Base-by-base conservation (phyloP, 2,329 filamentous ascomycete genomes). In the Cryphonectria parasitica region DNA sequence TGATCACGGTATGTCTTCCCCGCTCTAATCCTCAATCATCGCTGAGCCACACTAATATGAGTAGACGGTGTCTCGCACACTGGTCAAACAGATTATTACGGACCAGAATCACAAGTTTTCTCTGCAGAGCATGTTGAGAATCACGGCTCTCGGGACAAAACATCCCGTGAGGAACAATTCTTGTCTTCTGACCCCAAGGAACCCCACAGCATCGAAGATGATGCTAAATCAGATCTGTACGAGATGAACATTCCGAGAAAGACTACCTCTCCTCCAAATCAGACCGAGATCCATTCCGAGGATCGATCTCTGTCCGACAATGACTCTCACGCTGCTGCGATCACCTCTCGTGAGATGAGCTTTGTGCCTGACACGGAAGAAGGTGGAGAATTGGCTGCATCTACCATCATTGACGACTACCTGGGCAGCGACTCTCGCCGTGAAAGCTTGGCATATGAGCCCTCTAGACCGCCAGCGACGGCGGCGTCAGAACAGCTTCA, bases 241-340 rank as follows among this genome's bases (percentile, higher is more conserved):
- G 63, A 64, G 41, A 64, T 52, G 63, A 64, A 64, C 17, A 64
- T 52, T 17, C 25, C 63, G 1, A 64, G 10, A 52, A 52, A 34
- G 63, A 3, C 25, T 31, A 15, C 11, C 13, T 52, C 41, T 31
- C 25, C 43, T 19, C n/a, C 25, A 31, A 43, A 39, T 3, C 61
- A 17, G 6, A 43, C 13, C 22, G 39, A 41, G 15, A 39, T 63
- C 36, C 34, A 39, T 43, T 25, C 25, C 22, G 61, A 41, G 25
- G n/a, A 25, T n/a, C 39, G 10, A 41, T 28, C 13, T 36, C 36
- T 63, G n/a, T 36, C 25, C 34, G 22, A 43, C 34, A 25, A 22
- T 5, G 36, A 63, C 41, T 2, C 22, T 63, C 22, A 15, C 22
- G n/a, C 61, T 43, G 25, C 25, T 25, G 36, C 15, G 36, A 36